Base-by-base conservation (phyloP, 2,329 filamentous ascomycete species). In the Alternaria triticina region DNA sequence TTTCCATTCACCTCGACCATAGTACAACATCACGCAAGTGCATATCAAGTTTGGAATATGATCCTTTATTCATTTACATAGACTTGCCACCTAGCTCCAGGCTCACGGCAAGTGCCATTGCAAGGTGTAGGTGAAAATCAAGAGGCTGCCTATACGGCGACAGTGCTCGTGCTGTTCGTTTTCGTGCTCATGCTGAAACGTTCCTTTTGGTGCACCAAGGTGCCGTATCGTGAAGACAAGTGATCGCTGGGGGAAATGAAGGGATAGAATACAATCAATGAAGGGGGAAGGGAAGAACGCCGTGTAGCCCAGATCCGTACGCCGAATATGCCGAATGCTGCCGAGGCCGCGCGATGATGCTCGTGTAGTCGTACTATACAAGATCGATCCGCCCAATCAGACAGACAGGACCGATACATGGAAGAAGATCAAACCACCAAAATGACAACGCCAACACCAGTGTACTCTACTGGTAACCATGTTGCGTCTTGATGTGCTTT, bases 341-440 rank as follows among this genome's bases (percentile, higher is more conserved):
- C 70, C 71, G 62, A 76, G 66, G 76, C 74, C 76, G 71, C 72
- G 69, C 63, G 68, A 66, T 62, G 65, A 77, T 77, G 74, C 74
- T 76, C 66, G 65, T 74, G 66, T 69, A 62, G 71, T 69, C 62
- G 71, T 79, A 79, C 71, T 79, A 75, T 78, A 79, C 77, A 79
- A 74, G 67, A 65, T 36, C 69, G 60, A 71, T 65, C 66, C 70
- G 70, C 67, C 67, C 61, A 62, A 59, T 60, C 65, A 64, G 46
- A 61, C 36, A 67, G 68, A 66, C 69, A 72, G 74, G 69, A 73
- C 64, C 64, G 69, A 62, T 61, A 67, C 64, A 74, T 68, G 66
- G 70, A 46, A 51, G 64, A 73, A 72, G 63, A 74, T 73, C 55
- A 63, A 58, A 59, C 49, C 62, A 28, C 68, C 68, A 27, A 58